Evolutionary conservation across 306 rosid genomes (phyloP).

Genomic region (Gastrolobium villosum): DNA sequence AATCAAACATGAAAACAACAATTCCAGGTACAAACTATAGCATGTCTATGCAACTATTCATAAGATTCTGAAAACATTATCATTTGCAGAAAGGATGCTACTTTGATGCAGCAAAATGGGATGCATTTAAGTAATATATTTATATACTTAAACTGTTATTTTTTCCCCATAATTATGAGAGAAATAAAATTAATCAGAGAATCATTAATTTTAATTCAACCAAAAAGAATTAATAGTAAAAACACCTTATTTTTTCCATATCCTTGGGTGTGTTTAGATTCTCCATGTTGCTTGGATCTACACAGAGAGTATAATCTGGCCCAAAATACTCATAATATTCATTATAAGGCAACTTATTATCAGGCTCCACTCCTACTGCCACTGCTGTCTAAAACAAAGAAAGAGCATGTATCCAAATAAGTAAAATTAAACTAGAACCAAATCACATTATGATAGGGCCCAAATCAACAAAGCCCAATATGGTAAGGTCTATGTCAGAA

Average conservation of each 20-base stretch:
- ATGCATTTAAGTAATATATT: slow-evolving; percentile 15
- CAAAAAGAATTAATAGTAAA: slow-evolving; percentile 22
- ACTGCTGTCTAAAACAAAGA: slow-evolving; percentile 81
- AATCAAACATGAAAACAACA: slow-evolving; percentile 17
- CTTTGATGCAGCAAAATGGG: slow-evolving; percentile 30
- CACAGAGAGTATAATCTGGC: slow-evolving; percentile 85
- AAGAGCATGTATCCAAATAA: slow-evolving; percentile 40
- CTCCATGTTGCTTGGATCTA: slow-evolving; percentile 85
- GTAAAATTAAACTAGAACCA: slow-evolving; percentile 21
- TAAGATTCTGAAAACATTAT: not conserved
- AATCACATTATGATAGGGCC: slow-evolving; percentile 27
- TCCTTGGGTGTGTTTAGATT: slow-evolving; percentile 83
- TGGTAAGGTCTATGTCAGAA: too few species aligned
- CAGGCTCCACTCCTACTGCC: slow-evolving; percentile 95
- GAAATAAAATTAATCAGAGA: not conserved
- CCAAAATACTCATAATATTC: slow-evolving; percentile 95
- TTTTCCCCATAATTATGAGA: slow-evolving; percentile 32
- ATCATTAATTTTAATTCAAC: slow-evolving; percentile 8
- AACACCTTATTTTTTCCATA: slow-evolving; percentile 86
- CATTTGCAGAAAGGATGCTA: slow-evolving; percentile 10
- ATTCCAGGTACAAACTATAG: slow-evolving; percentile 10
- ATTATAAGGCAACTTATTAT: slow-evolving; percentile 85
- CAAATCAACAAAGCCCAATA: too few species aligned
- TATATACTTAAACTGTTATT: not conserved
- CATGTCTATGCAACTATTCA: slow-evolving; percentile 11